These are phyloP conservation scores for Aspergillus heteromorphus DNA, from an alignment of 495 filamentous ascomycete species.

Conservation along the genomic window DNA sequence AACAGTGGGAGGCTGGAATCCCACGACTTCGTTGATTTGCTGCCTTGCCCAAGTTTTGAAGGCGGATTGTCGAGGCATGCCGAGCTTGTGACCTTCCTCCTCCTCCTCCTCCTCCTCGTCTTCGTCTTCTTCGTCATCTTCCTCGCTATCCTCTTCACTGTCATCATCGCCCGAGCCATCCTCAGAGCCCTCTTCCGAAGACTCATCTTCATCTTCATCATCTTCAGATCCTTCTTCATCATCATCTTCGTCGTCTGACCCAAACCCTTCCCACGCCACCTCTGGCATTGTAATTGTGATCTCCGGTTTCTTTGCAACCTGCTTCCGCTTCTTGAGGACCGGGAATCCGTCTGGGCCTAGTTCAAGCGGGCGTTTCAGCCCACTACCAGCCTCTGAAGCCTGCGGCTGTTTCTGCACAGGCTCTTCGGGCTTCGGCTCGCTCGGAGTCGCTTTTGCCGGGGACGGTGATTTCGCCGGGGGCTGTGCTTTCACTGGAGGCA, in stretches of 20 bases:
- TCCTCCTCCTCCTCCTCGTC: conserved; percentile 23
- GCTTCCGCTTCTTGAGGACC: conserved; percentile 65
- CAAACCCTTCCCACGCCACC: conserved; percentile 58
- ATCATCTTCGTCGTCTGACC: conserved; percentile 35
- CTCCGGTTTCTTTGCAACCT: conserved; percentile 27
- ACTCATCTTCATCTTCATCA: conserved; percentile 16
- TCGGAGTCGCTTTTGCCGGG: conserved; percentile 18
- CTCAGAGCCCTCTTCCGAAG: conserved; percentile 8
- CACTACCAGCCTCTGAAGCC: conserved; percentile 56
- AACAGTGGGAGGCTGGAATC: conserved; percentile 49
- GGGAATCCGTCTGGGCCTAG: conserved; percentile 71
- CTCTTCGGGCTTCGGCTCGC: neutral
- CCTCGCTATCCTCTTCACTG: conserved; percentile 12
- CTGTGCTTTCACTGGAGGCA: too few relatives aligned
- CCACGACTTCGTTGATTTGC: conserved; percentile 71
- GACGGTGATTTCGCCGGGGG: too few relatives aligned
- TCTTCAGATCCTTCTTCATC: conserved; percentile 13
- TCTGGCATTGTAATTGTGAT: conserved; percentile 36
- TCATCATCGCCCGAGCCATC: conserved; percentile 10
- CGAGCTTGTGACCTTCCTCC: conserved; percentile 14
- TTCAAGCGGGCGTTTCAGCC: conserved; percentile 82
- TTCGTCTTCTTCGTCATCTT: conserved; percentile 18
- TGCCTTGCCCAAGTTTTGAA: conserved; percentile 93
- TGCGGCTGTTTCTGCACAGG: conserved; percentile 12
- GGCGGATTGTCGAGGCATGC: conserved; percentile 53